These are phyloP conservation scores for Diversispora epigaea DNA, from an alignment of 192 early-diverging fungal genomes.

Conservation along the genomic window DNA sequence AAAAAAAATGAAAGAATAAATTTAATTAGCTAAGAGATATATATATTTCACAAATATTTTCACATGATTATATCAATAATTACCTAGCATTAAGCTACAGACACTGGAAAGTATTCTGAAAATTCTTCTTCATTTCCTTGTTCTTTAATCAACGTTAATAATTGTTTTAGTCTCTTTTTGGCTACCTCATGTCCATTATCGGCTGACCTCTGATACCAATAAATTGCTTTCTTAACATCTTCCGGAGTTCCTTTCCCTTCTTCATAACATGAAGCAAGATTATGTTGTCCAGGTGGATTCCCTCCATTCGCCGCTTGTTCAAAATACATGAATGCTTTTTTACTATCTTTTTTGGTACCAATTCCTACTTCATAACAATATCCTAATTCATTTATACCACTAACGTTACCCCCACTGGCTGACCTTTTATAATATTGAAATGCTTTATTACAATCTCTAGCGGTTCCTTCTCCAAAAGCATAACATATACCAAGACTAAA, in stretches of 20 bases:
- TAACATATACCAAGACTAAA: constrained; percentile 11
- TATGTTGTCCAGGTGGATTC: constrained; percentile 37
- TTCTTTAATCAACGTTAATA: too few relatives aligned
- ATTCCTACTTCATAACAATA: constrained; percentile 4
- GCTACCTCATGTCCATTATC: constrained; percentile 34
- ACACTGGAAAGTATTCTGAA: too few relatives aligned
- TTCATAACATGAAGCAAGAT: constrained; percentile 41
- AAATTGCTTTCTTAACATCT: constrained; percentile 34
- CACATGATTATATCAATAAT: too few relatives aligned
- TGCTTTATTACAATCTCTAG: not conserved
- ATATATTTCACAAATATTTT: too few relatives aligned
- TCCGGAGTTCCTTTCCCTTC: constrained; percentile 37
- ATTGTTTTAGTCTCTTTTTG: not conserved
- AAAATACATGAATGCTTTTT: not conserved
- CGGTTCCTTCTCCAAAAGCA: not conserved
- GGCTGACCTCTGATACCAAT: constrained; percentile 40
- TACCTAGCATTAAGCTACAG: too few relatives aligned
- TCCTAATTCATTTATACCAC: not conserved
- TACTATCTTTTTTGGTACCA: not conserved
- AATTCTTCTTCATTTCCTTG: too few relatives aligned
- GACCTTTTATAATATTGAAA: constrained; percentile 5
- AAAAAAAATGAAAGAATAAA: too few relatives aligned
- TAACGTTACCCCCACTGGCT: not conserved
- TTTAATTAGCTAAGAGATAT: too few relatives aligned
- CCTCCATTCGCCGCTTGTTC: not conserved